A percentile compares a stretch with the other conserved stretches of the same genome.
These are phyloP conservation scores for Colletotrichum trifolii DNA, from an alignment of 2,329 filamentous ascomycete species.

Conservation along the genomic window DNA sequence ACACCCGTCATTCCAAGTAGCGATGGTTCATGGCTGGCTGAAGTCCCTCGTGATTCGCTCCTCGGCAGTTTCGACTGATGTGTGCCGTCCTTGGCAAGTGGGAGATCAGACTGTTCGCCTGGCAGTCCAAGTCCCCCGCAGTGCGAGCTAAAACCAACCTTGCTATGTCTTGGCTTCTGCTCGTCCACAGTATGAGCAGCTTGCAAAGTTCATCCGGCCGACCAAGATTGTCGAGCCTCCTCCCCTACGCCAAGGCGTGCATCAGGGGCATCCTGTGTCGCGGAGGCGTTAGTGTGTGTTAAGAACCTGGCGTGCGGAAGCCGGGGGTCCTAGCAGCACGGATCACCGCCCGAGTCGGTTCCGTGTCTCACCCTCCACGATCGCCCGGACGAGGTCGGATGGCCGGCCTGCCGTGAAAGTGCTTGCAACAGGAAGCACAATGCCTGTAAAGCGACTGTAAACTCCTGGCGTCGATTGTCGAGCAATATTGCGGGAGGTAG, in stretches of 20 bases:
- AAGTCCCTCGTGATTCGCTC: slow-evolving; percentile 10
- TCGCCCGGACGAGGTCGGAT: slow-evolving; percentile 34
- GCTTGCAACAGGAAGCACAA: not conserved
- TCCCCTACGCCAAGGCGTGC: slow-evolving; percentile 20
- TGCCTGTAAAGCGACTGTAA: too few species aligned
- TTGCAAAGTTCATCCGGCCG: not conserved
- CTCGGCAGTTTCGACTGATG: slow-evolving; percentile 35
- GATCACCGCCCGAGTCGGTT: slow-evolving; percentile 13
- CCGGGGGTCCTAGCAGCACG: slow-evolving; percentile 2
- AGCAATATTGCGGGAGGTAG: too few species aligned
- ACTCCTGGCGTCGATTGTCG: too few species aligned
- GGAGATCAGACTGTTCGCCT: slow-evolving; percentile 27
- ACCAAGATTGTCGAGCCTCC: not conserved
- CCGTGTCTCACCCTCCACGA: slow-evolving; percentile 32
- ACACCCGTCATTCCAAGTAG: slow-evolving; percentile 22
- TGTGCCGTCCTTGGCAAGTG: slow-evolving; percentile 32
- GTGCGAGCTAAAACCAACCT: not conserved
- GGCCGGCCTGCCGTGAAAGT: slow-evolving; percentile 3
- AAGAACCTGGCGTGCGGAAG: not conserved
- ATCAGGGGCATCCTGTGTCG: slow-evolving; percentile 32
- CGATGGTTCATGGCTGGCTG: not conserved
- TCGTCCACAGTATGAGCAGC: not conserved
- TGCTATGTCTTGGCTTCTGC: not conserved
- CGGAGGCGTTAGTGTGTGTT: slow-evolving; percentile 15
- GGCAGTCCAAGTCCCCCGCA: not conserved